Percentiles rank a stretch among this genome's conserved stretches.
These are phyloP conservation scores for Dichomitus squalens DNA, from an alignment of 1,284 basidiomycete species.

Conservation along the genomic window DNA sequence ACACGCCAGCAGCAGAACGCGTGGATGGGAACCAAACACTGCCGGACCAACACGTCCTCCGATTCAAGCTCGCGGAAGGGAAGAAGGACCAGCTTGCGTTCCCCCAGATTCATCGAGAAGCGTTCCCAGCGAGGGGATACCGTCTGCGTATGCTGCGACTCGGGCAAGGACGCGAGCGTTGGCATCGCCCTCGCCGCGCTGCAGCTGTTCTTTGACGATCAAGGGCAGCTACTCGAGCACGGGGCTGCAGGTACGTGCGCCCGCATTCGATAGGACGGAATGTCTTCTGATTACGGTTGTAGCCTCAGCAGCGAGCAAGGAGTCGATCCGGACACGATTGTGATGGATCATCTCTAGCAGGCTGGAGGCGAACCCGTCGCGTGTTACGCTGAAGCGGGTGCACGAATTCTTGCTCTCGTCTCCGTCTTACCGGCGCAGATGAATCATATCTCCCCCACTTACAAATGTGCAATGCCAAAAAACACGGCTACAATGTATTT, in stretches of 20 bases:
- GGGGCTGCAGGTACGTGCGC: conserved; percentile 11
- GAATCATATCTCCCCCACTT: not conserved
- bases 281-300: not conserved
- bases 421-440: conserved; percentile 20
- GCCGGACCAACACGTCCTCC: conserved; percentile 24
- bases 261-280: not conserved
- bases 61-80: conserved; percentile 40
- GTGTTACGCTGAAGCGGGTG: conserved; percentile 75
- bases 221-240: conserved; percentile 37
- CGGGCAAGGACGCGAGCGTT: conserved; percentile 62
- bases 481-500: not conserved
- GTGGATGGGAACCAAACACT: not conserved
- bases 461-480: not conserved
- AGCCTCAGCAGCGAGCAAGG: conserved; percentile 42
- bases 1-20: not conserved
- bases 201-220: conserved; percentile 58
- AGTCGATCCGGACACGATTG: conserved; percentile 63
- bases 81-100: conserved; percentile 60
- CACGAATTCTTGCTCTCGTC: conserved; percentile 73
- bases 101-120: conserved; percentile 48
- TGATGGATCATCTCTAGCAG: conserved; percentile 81
- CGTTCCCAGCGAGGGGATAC: conserved; percentile 39
- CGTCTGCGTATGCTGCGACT: conserved; percentile 58
- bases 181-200: conserved; percentile 63
- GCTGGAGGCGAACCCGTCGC: conserved; percentile 75